Evolutionary conservation across 805 yeast genomes (phyloP).

Genomic region (Pichia insulana): DNA sequence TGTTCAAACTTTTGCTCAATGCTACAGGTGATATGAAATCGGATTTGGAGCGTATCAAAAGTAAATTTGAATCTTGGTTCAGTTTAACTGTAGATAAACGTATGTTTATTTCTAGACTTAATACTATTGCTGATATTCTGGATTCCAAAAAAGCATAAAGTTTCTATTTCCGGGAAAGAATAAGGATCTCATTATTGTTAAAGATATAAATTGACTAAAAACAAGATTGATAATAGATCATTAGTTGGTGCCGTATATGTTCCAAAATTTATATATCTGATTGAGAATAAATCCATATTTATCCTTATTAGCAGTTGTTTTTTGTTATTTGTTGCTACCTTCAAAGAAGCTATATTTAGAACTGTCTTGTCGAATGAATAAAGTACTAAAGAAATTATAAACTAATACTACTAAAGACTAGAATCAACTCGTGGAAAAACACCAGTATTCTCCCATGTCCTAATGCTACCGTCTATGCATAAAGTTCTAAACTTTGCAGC

Average conservation of each 20-base stretch:
- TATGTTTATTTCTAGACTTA: slow-evolving; percentile 7
- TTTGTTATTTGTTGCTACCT: too few relatives aligned
- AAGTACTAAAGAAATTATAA: too few relatives aligned
- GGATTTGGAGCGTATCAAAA: slow-evolving; percentile 5
- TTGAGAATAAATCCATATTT: too few relatives aligned
- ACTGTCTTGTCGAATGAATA: too few relatives aligned
- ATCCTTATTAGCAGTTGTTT: too few relatives aligned
- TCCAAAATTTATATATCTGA: too few relatives aligned
- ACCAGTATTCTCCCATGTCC: slow-evolving; percentile 7
- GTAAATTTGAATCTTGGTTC: slow-evolving; percentile 16
- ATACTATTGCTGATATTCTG: slow-evolving; percentile 7
- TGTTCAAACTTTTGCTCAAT: slow-evolving; percentile 44
- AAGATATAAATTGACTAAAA: background rate
- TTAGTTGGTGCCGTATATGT: too few relatives aligned
- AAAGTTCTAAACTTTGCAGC: slow-evolving; percentile 5
- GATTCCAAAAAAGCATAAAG: slow-evolving; percentile 4
- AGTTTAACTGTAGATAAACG: slow-evolving; percentile 11
- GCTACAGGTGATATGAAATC: background rate
- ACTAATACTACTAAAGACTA: too few relatives aligned
- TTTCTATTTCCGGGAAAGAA: background rate
- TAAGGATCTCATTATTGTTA: background rate
- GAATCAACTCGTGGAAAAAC: too few relatives aligned
- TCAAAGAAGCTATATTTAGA: too few relatives aligned
- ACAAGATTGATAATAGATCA: too few relatives aligned
- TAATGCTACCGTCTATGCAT: background rate